A percentile compares a stretch with the other conserved stretches of the same genome.
Evolutionary conservation across 805 yeast genomes (phyloP).

Genomic region (Suhomyces sp.): DNA sequence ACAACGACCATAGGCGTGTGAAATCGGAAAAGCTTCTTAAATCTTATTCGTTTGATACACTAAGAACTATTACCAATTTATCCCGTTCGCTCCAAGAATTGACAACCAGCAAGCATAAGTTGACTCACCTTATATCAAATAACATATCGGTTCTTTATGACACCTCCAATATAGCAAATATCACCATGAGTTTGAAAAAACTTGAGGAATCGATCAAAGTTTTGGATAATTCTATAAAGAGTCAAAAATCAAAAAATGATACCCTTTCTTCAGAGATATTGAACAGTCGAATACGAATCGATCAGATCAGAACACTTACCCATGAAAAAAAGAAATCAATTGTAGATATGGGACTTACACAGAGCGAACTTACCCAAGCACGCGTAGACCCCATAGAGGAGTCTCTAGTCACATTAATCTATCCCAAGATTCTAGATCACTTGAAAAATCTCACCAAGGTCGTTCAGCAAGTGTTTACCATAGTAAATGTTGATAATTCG

Average conservation of each 20-base stretch:
- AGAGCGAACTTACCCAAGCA: constrained; percentile 23
- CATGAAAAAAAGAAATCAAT: constrained; percentile 16
- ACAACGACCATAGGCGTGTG: background rate
- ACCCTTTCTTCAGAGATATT: constrained; percentile 18
- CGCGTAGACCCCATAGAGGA: constrained; percentile 29
- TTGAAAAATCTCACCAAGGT: constrained; percentile 13
- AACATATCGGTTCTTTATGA: constrained; percentile 1
- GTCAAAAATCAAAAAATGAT: constrained; percentile 24
- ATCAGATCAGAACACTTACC: constrained; percentile 13
- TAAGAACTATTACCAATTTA: constrained; percentile 27
- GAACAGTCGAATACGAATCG: constrained; percentile 18
- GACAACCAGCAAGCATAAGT: constrained; percentile 17
- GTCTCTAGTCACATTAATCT: constrained; percentile 17
- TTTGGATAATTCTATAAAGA: constrained; percentile 15
- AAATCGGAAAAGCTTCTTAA: background rate
- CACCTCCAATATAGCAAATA: constrained; percentile 5
- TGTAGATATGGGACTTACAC: constrained; percentile 14
- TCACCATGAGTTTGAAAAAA: constrained; percentile 1
- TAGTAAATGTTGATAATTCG: constrained; percentile 21
- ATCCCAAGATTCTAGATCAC: constrained; percentile 18
- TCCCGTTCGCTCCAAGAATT: constrained; percentile 29
- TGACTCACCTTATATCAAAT: constrained; percentile 19
- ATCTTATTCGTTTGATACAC: constrained; percentile 29
- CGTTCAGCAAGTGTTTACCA: constrained; percentile 24
- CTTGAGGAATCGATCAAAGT: constrained; percentile 7